Evolutionary conservation across 2,329 filamentous ascomycete species (phyloP), one percentile per base, ranked within the genome.

Genomic region (Stachybotrys echinatus): DNA sequence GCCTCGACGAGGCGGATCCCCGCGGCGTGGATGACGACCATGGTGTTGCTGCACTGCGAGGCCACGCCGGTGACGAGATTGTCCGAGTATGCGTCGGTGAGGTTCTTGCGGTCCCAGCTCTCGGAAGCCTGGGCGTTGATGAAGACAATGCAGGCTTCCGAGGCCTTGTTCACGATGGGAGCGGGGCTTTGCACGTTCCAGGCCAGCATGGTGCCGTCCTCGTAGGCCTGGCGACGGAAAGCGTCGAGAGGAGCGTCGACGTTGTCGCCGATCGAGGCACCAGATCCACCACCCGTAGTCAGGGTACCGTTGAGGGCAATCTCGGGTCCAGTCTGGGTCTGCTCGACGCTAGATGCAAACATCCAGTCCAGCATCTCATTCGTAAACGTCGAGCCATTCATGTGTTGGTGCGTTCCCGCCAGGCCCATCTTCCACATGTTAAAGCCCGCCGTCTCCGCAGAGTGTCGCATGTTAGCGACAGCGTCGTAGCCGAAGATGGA

Each of bases 61-160:
- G 42, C 23, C 19, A 23, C 23, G 42, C 10, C 27, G 23, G 22
- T 23, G 7, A 45, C 42, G n/a, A 45, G 19, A 22, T 66, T 65
- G 52, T 88, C 84, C 50, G 79, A 84, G 39, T 80, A 80, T 53
- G 84, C 86, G 60, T 95, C 88, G 45, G 80, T 79, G 20, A 94
- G 76, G 12, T 79, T 79, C 0, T 80, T 70, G 40, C 83, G 76
- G 54, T 89, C 78, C 66, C 80, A 90, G 0, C 87, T 88, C 67
- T 96, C 91, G 0, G 88, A 88, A 1, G 87, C 81, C 63, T 92
- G 89, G 27, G 77, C 80, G 62, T 87, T 95, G 50, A 84, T 87
- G 64, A 96, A 96, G 1, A 94, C 90, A 40, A 96, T 61, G 86
- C 95, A 47, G 45, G 88, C 82, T 3, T 85, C 76, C 1, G 61